Base-by-base conservation (phyloP, 495 filamentous ascomycete species). In the Neurospora sp. region DNA sequence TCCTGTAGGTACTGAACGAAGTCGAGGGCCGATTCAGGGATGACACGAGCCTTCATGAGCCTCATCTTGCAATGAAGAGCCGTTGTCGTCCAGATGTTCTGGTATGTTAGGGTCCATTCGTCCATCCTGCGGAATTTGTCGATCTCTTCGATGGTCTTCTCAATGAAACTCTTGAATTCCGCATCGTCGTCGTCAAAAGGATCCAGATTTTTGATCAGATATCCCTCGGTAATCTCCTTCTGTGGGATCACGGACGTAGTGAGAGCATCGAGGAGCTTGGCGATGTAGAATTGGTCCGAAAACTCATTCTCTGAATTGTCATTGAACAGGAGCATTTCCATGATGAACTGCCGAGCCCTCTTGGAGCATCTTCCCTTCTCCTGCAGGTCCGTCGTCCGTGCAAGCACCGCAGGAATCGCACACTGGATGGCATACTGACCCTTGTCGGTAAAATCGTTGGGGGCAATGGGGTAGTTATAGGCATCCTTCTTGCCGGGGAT, bases 71-170 rank as follows among this genome's bases (percentile, higher is more conserved):
- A 94, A n/a, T 91, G 86, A 27, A 98, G 82, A 4, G 94, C 93
- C 7, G 94, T 91, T 42, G 87, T 86, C 1, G 96, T 93, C 80
- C 94, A 94, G 72, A 97, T 86, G 75, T 98, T 99, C 72, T 97
- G 93, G 81, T 91, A 97, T 0, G 94, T 96, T 41, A 90, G 88
- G 0, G 92, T 92, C 90, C 94, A 98, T 82, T 98, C 94, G 77
- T 99, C 96, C 86, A 96, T 93, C 62, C 95, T 89, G 69, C 94
- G 88, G 78, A 95, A 93, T 70, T 96, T 88, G 73, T 97, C 93
- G 66, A 99, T 93, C 79, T 97, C 94, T 44, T 92, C 90, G 18
- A 97, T 80, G 3, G 92, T 92, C 62, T 89, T 87, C 54, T 88
- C 87, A 73, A 92, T 88, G 48, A 96, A 90, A 39, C 85, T 80